Evolutionary conservation across 768 basidiomycete species (phyloP), one percentile per base, ranked within the genome.

Genomic region (Pleurotus platypus): DNA sequence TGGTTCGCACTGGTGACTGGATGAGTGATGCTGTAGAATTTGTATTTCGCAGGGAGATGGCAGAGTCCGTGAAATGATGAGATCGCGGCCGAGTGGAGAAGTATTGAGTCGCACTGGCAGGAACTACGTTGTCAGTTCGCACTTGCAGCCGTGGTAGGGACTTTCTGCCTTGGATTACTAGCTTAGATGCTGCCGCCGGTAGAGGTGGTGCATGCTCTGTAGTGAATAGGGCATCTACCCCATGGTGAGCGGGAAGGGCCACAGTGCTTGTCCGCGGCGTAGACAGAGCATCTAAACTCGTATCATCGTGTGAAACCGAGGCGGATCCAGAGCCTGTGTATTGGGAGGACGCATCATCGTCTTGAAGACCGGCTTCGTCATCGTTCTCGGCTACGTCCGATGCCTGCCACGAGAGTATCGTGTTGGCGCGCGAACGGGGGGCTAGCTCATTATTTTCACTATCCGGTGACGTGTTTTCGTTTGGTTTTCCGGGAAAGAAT

Each of bases 401-500:
- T 9, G 51, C 38, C 51, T 42, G 51, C 51, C 51, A 54, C n/a
- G 51, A 54, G 2, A 54, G 39, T 42, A 54, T 40, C n/a, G 51
- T 54, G 22, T 54, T 54, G 15, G 60, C 59, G 18, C 60, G 57
- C 6, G 66, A 68, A 22, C 66, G 57, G 2, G 59, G 63, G 24
- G 63, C 61, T 20, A 63, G 62, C 38, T 63, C 66, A 35, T 69
- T 65, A 30, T 42, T 59, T 24, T 68, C 66, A 18, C 61, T 50
- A 22, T 73, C 66, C 4, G 63, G 62, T 4, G 70, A 70, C 3
- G 64, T 64, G 39, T 75, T 70, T 47, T 79, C 77, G 13, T 69
- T 62, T 2, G 66, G 58, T 59, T 73, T 78, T 11, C 87, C 86
- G 1, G 88, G 89, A 63, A 90, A 89, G 64, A 80, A 84, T 2